A percentile compares a stretch with the other conserved stretches of the same genome.
Conservation (phyloP, 148 eudicot genomes). For the Rhododendron ovatum region DNA sequence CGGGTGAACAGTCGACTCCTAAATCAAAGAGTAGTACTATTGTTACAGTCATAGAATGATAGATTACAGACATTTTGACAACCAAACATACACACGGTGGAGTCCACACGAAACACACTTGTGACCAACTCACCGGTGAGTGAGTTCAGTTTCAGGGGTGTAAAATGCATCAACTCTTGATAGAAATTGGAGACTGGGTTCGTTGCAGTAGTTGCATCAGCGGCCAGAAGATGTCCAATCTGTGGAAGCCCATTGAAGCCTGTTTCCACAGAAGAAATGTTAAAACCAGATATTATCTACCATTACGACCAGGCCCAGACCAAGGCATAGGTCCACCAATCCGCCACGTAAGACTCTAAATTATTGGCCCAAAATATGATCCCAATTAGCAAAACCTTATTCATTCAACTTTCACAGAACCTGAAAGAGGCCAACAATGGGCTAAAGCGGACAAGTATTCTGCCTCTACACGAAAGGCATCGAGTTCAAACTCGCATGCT, state of each 20-base stretch:
- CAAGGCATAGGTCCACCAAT: neutral
- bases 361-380: neutral
- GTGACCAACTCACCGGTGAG: neutral
- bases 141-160: neutral
- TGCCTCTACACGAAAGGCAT: neutral
- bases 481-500: neutral
- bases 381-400: neutral
- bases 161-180: conserved; percentile 7
- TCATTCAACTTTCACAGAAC: neutral
- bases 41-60: neutral
- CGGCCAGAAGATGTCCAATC: conserved; percentile 82
- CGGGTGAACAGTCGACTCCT: neutral
- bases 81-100: neutral
- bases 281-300: neutral
- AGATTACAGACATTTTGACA: neutral
- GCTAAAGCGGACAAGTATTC: neutral
- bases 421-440: neutral
- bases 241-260: conserved; percentile 60
- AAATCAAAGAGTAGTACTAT: neutral
- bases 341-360: neutral
- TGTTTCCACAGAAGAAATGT: conserved; percentile 16
- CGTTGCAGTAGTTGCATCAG: conserved; percentile 64
- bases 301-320: neutral
- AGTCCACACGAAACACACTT: neutral
- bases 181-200: conserved; percentile 9